phyloP scores from a whole-genome alignment of 1,284 basidiomycete species.

The Irpex sp. region DNA sequence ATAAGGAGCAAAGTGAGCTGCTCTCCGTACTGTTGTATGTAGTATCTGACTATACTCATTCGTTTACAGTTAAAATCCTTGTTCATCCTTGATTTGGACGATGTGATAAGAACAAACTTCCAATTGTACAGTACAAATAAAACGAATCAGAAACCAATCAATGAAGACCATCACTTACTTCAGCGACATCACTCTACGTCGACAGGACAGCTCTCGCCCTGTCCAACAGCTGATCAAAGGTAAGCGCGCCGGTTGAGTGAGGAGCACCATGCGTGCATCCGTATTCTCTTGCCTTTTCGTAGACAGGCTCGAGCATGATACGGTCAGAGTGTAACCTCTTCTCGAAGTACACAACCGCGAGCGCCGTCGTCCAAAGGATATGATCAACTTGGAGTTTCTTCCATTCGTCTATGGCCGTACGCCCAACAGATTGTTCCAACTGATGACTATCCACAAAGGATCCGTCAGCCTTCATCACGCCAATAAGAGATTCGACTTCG shows the following conservation, averaged over 20 bases:
- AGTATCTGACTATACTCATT: background rate
- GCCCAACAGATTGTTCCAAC: conserved; percentile 5
- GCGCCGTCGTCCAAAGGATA: conserved; percentile 3
- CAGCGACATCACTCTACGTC: background rate
- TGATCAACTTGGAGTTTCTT: background rate
- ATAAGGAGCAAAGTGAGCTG: conserved; percentile 29
- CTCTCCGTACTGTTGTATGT: background rate
- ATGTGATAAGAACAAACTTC: background rate
- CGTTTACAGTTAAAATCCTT: conserved; percentile 18
- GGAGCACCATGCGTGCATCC: background rate
- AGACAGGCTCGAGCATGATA: background rate
- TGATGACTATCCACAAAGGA: conserved; percentile 4
- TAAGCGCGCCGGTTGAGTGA: background rate
- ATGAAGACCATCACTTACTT: too few relatives aligned
- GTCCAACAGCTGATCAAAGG: conserved; percentile 6
- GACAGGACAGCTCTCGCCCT: conserved; percentile 1
- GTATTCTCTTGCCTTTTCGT: conserved; percentile 12
- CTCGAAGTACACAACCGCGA: conserved; percentile 4
- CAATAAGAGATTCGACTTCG: conserved; percentile 6
- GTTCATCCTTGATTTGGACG: conserved; percentile 15
- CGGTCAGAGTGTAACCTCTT: background rate
- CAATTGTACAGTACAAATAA: background rate
- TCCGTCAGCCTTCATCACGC: conserved; percentile 10
- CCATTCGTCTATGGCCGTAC: background rate
- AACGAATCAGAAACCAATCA: background rate